phyloP scores from a whole-genome alignment of 441 rosid species.

The Raphanus hybrid region DNA sequence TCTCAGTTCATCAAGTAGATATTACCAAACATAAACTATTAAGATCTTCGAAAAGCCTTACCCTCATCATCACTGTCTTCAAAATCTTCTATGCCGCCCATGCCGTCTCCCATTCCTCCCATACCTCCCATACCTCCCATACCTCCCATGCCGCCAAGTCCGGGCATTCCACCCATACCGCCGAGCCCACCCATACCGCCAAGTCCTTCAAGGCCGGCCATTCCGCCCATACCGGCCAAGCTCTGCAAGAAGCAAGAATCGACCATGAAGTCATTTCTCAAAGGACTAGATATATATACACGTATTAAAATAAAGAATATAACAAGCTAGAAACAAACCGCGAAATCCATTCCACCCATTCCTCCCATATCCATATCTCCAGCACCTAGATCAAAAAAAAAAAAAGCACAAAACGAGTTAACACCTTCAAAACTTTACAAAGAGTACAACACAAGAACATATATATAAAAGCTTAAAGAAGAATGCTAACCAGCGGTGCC shows the following conservation, averaged over 20 bases:
- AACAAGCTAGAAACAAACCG: conserved; percentile 36
- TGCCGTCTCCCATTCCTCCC: conserved; percentile 37
- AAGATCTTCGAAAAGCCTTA: conserved; percentile 34
- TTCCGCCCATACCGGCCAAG: conserved; percentile 21
- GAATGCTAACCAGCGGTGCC: conserved; percentile 34
- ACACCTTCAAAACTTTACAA: background rate
- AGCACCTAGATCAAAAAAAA: conserved; percentile 27
- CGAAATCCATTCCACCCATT: conserved; percentile 44
- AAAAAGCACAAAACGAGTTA: background rate
- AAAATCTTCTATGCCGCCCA: conserved; percentile 61
- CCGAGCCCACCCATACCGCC: conserved; percentile 51
- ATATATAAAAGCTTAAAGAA: background rate
- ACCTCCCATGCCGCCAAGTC: conserved; percentile 41
- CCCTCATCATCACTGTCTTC: conserved; percentile 94
- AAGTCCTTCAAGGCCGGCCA: conserved; percentile 9
- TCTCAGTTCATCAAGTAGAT: conserved; percentile 10
- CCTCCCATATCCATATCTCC: conserved; percentile 45
- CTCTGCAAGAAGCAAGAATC: too few relatives aligned
- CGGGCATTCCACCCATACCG: conserved; percentile 32
- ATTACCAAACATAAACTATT: background rate
- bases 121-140: conserved; percentile 37
- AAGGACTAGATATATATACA: too few relatives aligned
- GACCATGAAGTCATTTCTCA: too few relatives aligned
- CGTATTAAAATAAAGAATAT: background rate
- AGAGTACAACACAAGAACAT: too few relatives aligned